Conservation (phyloP, 495 filamentous ascomycete species). For the Aspergillus carlsbadensis region DNA sequence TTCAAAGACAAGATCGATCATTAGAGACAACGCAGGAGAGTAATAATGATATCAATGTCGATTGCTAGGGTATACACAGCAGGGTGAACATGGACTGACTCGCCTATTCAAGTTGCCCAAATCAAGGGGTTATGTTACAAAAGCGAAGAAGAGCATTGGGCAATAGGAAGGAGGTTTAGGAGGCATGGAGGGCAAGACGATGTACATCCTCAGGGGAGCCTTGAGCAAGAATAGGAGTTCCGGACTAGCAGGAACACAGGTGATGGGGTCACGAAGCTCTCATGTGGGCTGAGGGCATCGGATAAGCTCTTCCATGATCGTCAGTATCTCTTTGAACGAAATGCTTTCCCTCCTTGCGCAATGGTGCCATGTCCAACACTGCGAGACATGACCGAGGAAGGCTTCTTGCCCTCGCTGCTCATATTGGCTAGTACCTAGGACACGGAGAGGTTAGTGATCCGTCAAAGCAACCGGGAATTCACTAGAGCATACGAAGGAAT, state of each 20-base stretch:
- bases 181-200: too few relatives aligned
- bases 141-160: not conserved
- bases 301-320: not conserved
- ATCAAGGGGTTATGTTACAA: not conserved
- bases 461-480: not conserved
- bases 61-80: too few relatives aligned
- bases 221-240: too few relatives aligned
- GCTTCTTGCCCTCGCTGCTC: slow-evolving; percentile 67
- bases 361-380: slow-evolving; percentile 35
- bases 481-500: slow-evolving; percentile 65
- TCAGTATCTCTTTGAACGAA: slow-evolving; percentile 22
- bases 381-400: slow-evolving; percentile 83
- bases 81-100: too few relatives aligned
- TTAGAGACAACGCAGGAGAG: too few relatives aligned
- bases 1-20: too few relatives aligned
- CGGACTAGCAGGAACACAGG: too few relatives aligned
- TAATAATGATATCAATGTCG: too few relatives aligned
- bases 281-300: not conserved
- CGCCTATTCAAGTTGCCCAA: slow-evolving; percentile 1
- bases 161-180: too few relatives aligned
- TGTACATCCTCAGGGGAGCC: too few relatives aligned
- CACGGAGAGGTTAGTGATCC: slow-evolving; percentile 15
- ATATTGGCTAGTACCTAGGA: slow-evolving; percentile 76
- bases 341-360: slow-evolving; percentile 42
- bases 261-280: not conserved